Base-by-base conservation (phyloP, 805 yeast species). In the Grigorovia transvaalensis region DNA sequence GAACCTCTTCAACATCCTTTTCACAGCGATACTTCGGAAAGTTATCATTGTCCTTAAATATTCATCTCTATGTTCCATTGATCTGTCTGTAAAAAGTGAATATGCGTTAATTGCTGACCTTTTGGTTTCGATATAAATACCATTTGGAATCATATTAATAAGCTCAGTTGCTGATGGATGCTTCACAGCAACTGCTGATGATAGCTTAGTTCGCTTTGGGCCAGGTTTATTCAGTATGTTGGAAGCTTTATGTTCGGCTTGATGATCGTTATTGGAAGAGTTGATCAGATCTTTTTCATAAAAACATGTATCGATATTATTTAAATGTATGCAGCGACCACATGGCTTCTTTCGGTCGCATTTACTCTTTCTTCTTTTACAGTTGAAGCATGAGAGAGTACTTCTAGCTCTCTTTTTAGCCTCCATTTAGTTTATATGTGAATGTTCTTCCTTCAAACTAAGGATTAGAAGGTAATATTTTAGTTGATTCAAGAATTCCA, bases 311-410 rank as follows among this genome's bases (percentile, higher is more conserved):
- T 57, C 60, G 3, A 48, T 49, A 38, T 61, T 55, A 11, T 62
- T 60, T 15, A 57, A 44, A 41, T 58, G 50, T 20, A 54, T 41
- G 48, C 70, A 66, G 29, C 56, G 55, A 1, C 56, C 55, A 46
- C 70, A 66, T 1, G 70, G 70, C 18, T 49, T 51, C 15, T 48
- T 52, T 49, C 61, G 57, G 48, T 64, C 64, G 53, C 70, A 66
- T 51, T 62, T 64, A 47, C 59, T 66, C 48, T 65, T 66, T 40
- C 68, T 57, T 43, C 62, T 59, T 48, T 57, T 64, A 51, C 70
- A 66, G 50, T 66, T 66, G n/a, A 62, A 54, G 50, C 70, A 66
- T 6, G 65, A 68, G 11, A 66, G 54, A 0, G 68, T 65, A 9
- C 54, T 51, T 44, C 70, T 59, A 18, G 59, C 54, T 29, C 69